Base-by-base conservation (phyloP, 805 yeast genomes). In the Blastobotrys americana region DNA sequence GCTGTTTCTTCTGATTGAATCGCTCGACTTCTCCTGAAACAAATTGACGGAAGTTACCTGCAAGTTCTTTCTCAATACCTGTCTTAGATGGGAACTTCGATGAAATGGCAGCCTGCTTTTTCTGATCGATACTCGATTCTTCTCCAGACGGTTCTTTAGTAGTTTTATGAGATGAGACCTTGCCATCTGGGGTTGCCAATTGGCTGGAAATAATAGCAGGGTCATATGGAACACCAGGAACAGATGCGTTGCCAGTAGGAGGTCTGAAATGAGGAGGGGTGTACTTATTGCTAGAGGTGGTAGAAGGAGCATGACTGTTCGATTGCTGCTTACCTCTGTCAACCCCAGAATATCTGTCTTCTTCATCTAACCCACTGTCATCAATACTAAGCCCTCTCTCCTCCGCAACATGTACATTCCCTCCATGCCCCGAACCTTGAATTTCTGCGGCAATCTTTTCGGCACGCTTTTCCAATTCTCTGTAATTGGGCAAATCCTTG, bases 341-440 rank as follows among this genome's bases (percentile, higher is more conserved):
- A 37, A 88, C 98, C 41, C 97, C 97, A 3, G 96, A 87, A 60
- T 89, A 93, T 64, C 84, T 84, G 63, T 89, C 96, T 64, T 93
- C 98, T 67, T 93, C 98, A 64, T 93, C 97, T 54, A 85, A 53
- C 15, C 95, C 95, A 48, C 84, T 76, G 58, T 85, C 96, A 60
- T 85, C 95, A 33, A 83, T 74, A 3, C 36, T 55, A 13, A 78
- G 50, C 20, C 95, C 95, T 62, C 98, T 78, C 64, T 90, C 98
- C 61, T 90, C 98, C 50, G 95, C 90, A 20, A 89, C 51, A 61
- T 93, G 97, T 22, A 76, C 67, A 58, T 85, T 88, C 21, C 82
- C 82, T 19, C 81, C 73, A 42, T 70, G 60, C 4, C 74, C 70
- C 54, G 77, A 82, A 34, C 73, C 65, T 63, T 84, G 93, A 55